phyloP scores from a whole-genome alignment of 805 yeast genomes.

The Suhomyces sp. region DNA sequence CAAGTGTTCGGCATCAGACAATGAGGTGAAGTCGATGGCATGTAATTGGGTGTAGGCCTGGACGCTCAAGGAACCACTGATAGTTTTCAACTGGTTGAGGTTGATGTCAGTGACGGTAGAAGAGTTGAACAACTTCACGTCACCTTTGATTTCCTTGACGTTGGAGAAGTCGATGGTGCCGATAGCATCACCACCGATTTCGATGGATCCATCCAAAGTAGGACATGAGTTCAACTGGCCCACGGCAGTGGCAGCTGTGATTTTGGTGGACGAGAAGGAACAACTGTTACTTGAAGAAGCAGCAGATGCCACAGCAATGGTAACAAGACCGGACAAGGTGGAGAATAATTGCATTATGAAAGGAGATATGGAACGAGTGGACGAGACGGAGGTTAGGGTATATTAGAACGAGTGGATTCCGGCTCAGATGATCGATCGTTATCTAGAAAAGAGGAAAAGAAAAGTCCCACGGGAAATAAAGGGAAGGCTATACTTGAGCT shows the following conservation, averaged over 20 bases:
- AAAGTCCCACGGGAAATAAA: too few relatives aligned
- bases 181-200: conserved; percentile 29
- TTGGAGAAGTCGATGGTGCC: conserved; percentile 20
- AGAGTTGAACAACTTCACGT: conserved; percentile 37
- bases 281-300: conserved; percentile 23
- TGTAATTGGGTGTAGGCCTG: conserved; percentile 41
- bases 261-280: conserved; percentile 36
- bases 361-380: conserved; percentile 2
- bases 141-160: conserved; percentile 23
- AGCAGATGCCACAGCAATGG: conserved; percentile 12
- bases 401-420: conserved; percentile 3
- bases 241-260: conserved; percentile 39
- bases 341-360: conserved; percentile 8
- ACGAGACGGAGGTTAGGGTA: conserved; percentile 1
- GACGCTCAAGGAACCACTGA: conserved; percentile 36
- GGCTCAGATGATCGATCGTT: conserved; percentile 2
- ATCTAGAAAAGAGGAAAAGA: conserved; percentile 2
- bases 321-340: conserved; percentile 4
- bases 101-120: conserved; percentile 35
- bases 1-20: conserved; percentile 30
- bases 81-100: conserved; percentile 28
- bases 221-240: conserved; percentile 36
- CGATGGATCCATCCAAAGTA: conserved; percentile 41
- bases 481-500: too few relatives aligned
- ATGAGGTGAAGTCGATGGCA: conserved; percentile 33